Evolutionary conservation across 108 stramenopile species (phyloP).

Genomic region (Schizochytrium sp.): DNA sequence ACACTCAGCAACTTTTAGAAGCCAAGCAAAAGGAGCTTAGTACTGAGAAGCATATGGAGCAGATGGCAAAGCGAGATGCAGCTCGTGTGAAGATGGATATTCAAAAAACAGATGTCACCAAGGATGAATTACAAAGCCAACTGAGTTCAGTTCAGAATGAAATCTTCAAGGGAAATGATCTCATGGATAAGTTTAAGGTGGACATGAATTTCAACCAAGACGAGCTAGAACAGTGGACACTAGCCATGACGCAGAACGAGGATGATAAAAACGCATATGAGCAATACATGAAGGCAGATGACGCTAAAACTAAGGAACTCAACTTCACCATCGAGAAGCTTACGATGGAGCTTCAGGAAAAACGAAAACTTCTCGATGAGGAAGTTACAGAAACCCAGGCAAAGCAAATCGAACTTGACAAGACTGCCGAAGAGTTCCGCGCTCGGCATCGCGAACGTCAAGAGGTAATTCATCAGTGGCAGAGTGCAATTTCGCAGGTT

Average conservation of each 20-base stretch:
- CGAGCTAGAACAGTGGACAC: conserved; percentile 90
- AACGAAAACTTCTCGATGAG: conserved; percentile 75
- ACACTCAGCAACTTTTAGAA: conserved; percentile 82
- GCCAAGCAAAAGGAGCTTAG: conserved; percentile 83
- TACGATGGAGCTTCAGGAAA: conserved; percentile 71
- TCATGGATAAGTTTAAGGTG: conserved; percentile 82
- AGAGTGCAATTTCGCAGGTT: conserved; percentile 82
- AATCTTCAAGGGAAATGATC: conserved; percentile 79
- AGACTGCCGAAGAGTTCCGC: conserved; percentile 80
- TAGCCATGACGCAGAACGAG: conserved; percentile 87
- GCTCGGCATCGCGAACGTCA: conserved; percentile 83
- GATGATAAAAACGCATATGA: conserved; percentile 83
- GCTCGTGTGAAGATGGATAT: conserved; percentile 73
- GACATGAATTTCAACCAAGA: conserved; percentile 91
- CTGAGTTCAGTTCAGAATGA: conserved; percentile 76
- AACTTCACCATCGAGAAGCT: conserved; percentile 79
- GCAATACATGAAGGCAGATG: conserved; percentile 84
- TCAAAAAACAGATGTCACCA: conserved; percentile 62
- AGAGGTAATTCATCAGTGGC: conserved; percentile 83
- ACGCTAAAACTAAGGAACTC: conserved; percentile 81
- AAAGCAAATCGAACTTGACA: conserved; percentile 82
- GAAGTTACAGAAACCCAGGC: conserved; percentile 79
- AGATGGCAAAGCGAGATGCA: conserved; percentile 78
- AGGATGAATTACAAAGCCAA: conserved; percentile 66
- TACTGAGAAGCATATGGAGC: conserved; percentile 82